Evolutionary conservation across 2,329 filamentous ascomycete genomes (phyloP).

Genomic region (Aspergillus fischeri): DNA sequence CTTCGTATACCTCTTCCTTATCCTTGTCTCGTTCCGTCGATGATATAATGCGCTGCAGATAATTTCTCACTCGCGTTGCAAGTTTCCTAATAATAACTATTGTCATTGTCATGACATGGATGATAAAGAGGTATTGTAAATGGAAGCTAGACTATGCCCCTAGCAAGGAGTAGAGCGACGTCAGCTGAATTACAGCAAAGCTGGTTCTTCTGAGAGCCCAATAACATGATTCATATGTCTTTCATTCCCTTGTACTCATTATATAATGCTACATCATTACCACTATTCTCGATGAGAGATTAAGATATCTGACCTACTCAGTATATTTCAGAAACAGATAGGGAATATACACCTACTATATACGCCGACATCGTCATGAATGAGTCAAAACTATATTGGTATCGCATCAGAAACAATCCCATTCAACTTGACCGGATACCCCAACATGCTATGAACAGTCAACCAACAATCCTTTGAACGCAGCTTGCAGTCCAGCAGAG

Average conservation of each 20-base stretch:
- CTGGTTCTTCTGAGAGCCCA: neutral
- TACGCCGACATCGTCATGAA: neutral
- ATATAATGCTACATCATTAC: neutral
- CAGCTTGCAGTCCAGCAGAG: neutral
- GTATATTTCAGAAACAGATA: neutral
- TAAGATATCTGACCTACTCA: neutral
- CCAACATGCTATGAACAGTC: constrained; percentile 44
- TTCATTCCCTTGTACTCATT: too few species aligned
- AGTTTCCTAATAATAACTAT: neutral
- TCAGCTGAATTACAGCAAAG: too few species aligned
- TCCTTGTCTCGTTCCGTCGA: neutral
- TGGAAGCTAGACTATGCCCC: neutral
- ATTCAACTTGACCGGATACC: constrained; percentile 50
- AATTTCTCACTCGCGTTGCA: neutral
- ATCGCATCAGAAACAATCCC: constrained; percentile 49
- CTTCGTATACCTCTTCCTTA: neutral
- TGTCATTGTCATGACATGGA: neutral
- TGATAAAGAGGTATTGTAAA: neutral
- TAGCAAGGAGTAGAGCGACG: neutral
- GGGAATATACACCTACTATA: neutral
- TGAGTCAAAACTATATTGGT: constrained; percentile 20
- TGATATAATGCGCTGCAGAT: neutral
- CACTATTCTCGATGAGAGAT: neutral
- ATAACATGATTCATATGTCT: neutral
- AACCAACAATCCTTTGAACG: constrained; percentile 9